Percentiles rank a stretch among this genome's conserved stretches.
These are phyloP conservation scores for Gloeostereum incarnatum DNA, from an alignment of 768 basidiomycete genomes.

Conservation along the genomic window DNA sequence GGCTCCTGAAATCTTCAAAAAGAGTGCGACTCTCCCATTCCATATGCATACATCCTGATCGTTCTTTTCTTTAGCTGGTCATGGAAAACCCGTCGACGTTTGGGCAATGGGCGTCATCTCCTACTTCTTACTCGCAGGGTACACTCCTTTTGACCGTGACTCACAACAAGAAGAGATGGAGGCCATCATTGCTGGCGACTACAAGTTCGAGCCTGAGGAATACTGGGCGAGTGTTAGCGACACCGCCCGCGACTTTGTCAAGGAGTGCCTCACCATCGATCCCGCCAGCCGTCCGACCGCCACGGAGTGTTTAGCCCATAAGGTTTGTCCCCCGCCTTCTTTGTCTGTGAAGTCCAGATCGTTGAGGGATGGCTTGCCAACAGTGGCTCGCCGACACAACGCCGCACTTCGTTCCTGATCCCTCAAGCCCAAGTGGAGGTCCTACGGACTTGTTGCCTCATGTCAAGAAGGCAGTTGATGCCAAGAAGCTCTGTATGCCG, in stretches of 20 bases:
- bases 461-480: conserved; percentile 86
- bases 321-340: conserved; percentile 19
- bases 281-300: conserved; percentile 76
- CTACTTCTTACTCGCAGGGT: conserved; percentile 86
- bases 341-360: background rate
- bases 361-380: background rate
- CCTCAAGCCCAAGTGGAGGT: conserved; percentile 42
- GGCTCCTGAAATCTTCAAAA: conserved; percentile 95
- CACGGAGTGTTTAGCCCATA: conserved; percentile 59
- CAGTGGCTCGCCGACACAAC: conserved; percentile 65
- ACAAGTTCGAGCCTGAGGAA: conserved; percentile 71
- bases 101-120: conserved; percentile 99
- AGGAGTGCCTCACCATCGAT: conserved; percentile 77
- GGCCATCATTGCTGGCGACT: conserved; percentile 86
- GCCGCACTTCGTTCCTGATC: conserved; percentile 66
- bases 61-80: conserved; percentile 43
- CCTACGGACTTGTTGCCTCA: conserved; percentile 79
- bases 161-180: conserved; percentile 86
- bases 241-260: conserved; percentile 78
- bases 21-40: conserved; percentile 43
- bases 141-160: conserved; percentile 97
- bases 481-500: conserved; percentile 71
- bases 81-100: conserved; percentile 89
- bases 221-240: conserved; percentile 84
- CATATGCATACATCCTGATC: background rate